Conservation (phyloP, 192 early-diverging fungal species). For the Gamsiella multidivaricata region DNA sequence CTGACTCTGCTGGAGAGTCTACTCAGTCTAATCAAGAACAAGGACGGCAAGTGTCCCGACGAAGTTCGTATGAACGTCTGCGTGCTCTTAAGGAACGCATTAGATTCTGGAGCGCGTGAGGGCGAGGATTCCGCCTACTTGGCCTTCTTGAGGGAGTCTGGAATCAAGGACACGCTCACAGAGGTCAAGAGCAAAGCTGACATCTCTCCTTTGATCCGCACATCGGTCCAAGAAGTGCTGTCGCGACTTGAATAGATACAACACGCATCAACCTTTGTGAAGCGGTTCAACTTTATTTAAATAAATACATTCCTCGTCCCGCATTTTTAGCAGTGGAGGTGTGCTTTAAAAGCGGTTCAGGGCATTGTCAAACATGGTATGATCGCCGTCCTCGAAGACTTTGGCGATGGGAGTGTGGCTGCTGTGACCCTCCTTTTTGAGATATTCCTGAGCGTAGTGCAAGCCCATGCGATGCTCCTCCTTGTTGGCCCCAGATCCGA, state of each 20-base stretch:
- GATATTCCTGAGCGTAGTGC: conserved; percentile 73
- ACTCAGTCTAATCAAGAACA: conserved; percentile 48
- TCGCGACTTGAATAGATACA: conserved; percentile 21
- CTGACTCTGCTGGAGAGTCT: conserved; percentile 56
- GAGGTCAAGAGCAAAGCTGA: conserved; percentile 10
- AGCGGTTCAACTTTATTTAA: background rate
- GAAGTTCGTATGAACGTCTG: conserved; percentile 64
- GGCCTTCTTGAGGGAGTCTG: conserved; percentile 27
- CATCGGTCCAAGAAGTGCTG: conserved; percentile 27
- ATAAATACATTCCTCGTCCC: too few relatives aligned
- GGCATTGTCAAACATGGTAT: conserved; percentile 63
- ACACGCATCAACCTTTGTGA: too few relatives aligned
- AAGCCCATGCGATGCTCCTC: conserved; percentile 67
- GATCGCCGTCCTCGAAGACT: conserved; percentile 77
- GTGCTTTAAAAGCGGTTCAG: conserved; percentile 31
- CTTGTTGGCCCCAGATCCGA: conserved; percentile 62
- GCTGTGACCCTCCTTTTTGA: conserved; percentile 63
- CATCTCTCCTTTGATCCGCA: conserved; percentile 22
- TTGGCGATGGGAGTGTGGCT: conserved; percentile 68
- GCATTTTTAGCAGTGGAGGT: too few relatives aligned
- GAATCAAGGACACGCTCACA: conserved; percentile 34
- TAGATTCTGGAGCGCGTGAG: conserved; percentile 30
- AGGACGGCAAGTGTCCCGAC: conserved; percentile 55
- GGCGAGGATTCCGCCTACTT: conserved; percentile 32
- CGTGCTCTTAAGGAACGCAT: conserved; percentile 56